Percentiles rank a stretch among this genome's conserved stretches.
These are phyloP conservation scores for Prunella vulgaris DNA, from an alignment of 257 asterid genomes.

Conservation along the genomic window DNA sequence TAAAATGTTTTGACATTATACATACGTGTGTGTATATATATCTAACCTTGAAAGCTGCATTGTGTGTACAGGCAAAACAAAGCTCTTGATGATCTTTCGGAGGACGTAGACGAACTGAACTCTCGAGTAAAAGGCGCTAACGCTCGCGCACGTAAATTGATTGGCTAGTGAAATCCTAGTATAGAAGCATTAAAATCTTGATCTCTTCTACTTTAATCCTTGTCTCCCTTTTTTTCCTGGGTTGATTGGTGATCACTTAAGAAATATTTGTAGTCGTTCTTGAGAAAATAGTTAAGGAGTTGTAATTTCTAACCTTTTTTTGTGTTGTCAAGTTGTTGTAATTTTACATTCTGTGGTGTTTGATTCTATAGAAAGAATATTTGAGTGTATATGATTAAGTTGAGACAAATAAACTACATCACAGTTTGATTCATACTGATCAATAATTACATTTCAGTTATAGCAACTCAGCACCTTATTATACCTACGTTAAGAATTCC, in stretches of 20 bases:
- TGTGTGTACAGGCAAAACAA: conserved; percentile 69
- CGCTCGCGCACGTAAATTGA: conserved; percentile 56
- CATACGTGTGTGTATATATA: background rate
- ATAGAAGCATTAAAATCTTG: background rate
- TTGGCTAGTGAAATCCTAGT: conserved; percentile 37
- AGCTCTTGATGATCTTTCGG: conserved; percentile 70
- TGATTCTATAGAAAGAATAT: background rate
- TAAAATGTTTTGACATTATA: no score
- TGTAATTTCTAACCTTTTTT: background rate
- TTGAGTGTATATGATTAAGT: background rate
- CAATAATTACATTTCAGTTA: background rate
- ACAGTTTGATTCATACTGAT: background rate
- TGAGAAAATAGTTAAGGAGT: background rate
- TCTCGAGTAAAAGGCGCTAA: conserved; percentile 83
- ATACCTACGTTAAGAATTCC: background rate
- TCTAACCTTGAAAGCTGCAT: conserved; percentile 1
- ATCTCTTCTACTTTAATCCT: background rate
- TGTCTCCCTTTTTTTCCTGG: background rate
- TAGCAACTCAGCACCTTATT: no score
- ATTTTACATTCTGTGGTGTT: background rate
- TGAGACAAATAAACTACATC: background rate
- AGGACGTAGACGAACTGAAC: conserved; percentile 75
- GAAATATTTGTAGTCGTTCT: conserved; percentile 4
- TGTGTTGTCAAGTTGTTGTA: conserved; percentile 9
- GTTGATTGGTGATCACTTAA: background rate